Conservation (phyloP, 495 filamentous ascomycete species). For the Lophiotrema nucula region DNA sequence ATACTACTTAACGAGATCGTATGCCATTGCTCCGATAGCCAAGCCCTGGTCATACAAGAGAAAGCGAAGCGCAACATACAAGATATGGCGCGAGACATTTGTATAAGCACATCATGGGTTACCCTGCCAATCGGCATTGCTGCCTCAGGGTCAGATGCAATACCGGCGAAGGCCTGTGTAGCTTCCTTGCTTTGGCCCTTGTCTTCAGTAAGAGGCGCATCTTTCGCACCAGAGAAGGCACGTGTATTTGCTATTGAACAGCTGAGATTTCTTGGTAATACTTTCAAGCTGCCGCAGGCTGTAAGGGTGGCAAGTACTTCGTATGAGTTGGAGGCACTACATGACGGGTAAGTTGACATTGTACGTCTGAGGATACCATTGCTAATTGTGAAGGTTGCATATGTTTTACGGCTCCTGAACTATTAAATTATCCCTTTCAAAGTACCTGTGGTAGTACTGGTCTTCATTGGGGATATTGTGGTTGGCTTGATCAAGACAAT, state of each 20-base stretch:
- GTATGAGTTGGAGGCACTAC: not conserved
- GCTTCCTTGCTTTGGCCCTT: conserved; percentile 15
- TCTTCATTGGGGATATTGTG: no score
- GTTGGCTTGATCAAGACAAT: no score
- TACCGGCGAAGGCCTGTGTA: not conserved
- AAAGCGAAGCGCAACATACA: not conserved
- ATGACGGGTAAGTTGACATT: not conserved
- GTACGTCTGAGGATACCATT: not conserved
- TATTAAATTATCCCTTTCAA: no score
- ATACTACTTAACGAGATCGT: conserved; percentile 8
- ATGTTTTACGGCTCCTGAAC: not conserved
- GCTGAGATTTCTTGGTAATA: not conserved
- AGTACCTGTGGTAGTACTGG: no score
- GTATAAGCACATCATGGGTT: not conserved
- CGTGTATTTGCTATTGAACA: not conserved
- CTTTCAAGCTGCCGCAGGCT: not conserved
- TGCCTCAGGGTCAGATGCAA: not conserved
- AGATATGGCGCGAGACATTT: conserved; percentile 1
- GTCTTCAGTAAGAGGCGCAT: conserved; percentile 1
- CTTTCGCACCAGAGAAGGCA: not conserved
- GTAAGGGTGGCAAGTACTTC: not conserved
- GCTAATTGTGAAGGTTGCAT: not conserved
- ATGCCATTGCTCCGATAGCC: not conserved
- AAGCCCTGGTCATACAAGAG: not conserved
- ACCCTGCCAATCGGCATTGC: not conserved